These are phyloP conservation scores for Rhipidocladum racemiflorum DNA, from an alignment of 176 grass and related monocot species.

Conservation along the genomic window DNA sequence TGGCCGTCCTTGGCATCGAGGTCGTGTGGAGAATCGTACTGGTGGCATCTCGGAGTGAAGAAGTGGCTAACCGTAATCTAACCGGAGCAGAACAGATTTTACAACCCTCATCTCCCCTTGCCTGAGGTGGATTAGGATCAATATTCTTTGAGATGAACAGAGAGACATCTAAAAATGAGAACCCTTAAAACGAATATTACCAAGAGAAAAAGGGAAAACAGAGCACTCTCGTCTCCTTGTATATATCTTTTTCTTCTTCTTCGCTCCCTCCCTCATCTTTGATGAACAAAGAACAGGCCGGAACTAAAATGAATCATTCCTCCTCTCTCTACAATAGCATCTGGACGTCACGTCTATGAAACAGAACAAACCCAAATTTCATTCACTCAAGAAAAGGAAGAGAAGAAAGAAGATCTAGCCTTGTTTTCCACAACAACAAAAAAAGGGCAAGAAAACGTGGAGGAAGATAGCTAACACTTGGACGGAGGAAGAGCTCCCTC, in stretches of 20 bases:
- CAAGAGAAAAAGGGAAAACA: neutral
- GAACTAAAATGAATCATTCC: too few relatives aligned
- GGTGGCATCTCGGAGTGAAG: neutral
- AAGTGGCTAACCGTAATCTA: neutral
- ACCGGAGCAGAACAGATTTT: neutral
- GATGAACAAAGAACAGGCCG: neutral
- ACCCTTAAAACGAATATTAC: neutral
- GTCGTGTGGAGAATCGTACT: too few relatives aligned
- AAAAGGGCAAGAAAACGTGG: neutral
- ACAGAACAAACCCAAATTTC: neutral
- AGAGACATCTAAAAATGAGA: neutral
- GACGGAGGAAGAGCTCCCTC: neutral
- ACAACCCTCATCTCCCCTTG: neutral
- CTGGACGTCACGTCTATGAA: neutral
- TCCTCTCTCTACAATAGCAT: neutral
- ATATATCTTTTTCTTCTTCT: neutral
- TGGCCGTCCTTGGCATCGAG: neutral
- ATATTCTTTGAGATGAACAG: neutral
- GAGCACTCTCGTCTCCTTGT: neutral
- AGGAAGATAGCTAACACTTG: neutral
- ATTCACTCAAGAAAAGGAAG: neutral
- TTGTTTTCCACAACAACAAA: neutral
- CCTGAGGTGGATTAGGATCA: neutral
- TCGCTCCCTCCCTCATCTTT: neutral
- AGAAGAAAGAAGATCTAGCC: neutral